Conservation (phyloP, 352 stramenopile species). For the Pythium biforme region DNA sequence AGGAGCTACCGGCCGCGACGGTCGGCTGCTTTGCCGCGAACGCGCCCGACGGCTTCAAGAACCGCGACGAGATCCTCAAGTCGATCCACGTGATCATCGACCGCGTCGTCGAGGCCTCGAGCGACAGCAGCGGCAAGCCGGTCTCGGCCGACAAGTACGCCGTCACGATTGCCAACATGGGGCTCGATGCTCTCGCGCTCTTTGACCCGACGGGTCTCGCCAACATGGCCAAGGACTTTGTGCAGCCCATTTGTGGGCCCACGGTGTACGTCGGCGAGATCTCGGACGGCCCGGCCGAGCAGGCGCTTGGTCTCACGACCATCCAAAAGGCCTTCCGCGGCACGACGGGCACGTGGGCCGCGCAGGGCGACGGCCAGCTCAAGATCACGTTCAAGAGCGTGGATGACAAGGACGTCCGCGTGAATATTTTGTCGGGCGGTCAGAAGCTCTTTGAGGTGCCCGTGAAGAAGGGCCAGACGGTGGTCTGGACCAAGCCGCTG, state of each 20-base stretch:
- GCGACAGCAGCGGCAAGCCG: constrained; percentile 40
- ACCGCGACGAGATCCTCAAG: constrained; percentile 42
- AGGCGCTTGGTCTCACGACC: constrained; percentile 42
- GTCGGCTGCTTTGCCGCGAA: constrained; percentile 38
- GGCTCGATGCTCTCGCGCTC: constrained; percentile 41
- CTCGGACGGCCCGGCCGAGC: constrained; percentile 40
- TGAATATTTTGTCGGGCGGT: constrained; percentile 58
- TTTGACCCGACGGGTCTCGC: constrained; percentile 46
- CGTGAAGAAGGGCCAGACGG: constrained; percentile 36
- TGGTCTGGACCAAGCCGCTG: constrained; percentile 38
- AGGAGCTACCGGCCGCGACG: constrained; percentile 46
- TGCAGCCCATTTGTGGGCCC: constrained; percentile 54
- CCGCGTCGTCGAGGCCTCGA: constrained; percentile 41
- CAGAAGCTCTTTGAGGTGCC: constrained; percentile 41
- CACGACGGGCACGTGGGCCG: constrained; percentile 42
- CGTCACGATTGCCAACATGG: constrained; percentile 44
- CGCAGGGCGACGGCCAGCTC: constrained; percentile 39
- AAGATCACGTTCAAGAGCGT: constrained; percentile 42
- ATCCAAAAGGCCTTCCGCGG: constrained; percentile 45
- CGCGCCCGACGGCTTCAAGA: constrained; percentile 16
- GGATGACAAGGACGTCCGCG: constrained; percentile 46
- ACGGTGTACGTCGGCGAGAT: constrained; percentile 50
- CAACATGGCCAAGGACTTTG: constrained; percentile 41
- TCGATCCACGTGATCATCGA: constrained; percentile 50
- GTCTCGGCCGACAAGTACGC: constrained; percentile 39